Evolutionary conservation across 768 basidiomycete genomes (phyloP).

Genomic region (Pleurotus tuber-regium): DNA sequence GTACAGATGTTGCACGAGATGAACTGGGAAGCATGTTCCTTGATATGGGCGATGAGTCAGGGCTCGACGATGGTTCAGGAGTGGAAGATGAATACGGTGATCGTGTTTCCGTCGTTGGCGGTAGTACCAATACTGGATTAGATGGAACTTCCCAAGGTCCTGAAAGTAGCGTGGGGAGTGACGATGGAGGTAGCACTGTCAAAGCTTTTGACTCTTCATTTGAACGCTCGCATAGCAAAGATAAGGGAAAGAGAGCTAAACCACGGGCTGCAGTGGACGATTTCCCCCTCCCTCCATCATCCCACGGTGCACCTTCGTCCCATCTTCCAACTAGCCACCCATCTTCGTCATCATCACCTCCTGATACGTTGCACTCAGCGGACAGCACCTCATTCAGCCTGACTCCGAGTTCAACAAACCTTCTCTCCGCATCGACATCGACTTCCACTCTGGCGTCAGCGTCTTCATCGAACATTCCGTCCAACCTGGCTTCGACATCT

Average conservation of each 20-base stretch:
- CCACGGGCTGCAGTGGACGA: slow-evolving; percentile 46
- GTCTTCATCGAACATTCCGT: slow-evolving; percentile 1
- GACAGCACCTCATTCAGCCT: background rate
- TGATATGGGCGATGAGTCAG: slow-evolving; percentile 58
- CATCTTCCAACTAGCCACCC: background rate
- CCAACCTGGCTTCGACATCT: background rate
- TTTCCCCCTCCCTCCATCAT: slow-evolving; percentile 47
- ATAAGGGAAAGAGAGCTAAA: slow-evolving; percentile 25
- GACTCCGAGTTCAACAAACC: background rate
- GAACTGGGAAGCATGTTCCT: slow-evolving; percentile 54
- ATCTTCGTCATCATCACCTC: slow-evolving; percentile 17
- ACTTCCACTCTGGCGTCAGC: slow-evolving; percentile 1
- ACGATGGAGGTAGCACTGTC: background rate
- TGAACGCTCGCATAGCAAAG: slow-evolving; percentile 8
- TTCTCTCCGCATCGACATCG: background rate
- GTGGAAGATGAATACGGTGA: slow-evolving; percentile 32
- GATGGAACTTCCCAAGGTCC: slow-evolving; percentile 11
- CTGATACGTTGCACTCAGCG: slow-evolving; percentile 16
- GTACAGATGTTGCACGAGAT: background rate
- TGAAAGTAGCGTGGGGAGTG: background rate
- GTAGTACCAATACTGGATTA: slow-evolving; percentile 30
- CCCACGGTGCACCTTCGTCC: slow-evolving; percentile 9
- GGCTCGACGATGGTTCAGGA: slow-evolving; percentile 40
- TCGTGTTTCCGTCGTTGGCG: slow-evolving; percentile 19
- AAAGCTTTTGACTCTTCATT: background rate